Base-by-base conservation (phyloP, 2,329 filamentous ascomycete genomes). In the Alternaria sp. region DNA sequence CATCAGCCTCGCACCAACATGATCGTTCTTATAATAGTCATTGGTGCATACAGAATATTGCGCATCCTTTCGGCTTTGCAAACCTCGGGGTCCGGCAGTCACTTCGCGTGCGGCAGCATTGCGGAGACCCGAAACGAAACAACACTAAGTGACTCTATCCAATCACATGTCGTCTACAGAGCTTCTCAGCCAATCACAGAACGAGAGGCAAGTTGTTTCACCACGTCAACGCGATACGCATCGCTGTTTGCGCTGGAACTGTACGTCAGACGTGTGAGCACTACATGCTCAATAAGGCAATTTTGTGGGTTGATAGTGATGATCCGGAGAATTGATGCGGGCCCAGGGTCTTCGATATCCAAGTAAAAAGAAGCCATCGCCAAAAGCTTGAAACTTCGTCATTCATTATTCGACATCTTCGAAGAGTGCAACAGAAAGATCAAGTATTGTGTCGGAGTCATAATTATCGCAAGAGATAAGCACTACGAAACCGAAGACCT, bases 91-190 rank as follows among this genome's bases (percentile, higher is more conserved):
- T 54, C 22, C 52, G 52, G 52, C 46, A 49, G 46, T 49, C 12
- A 12, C 14, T 38, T 49, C 46, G 46, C 20, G 30, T 49, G 30
- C 46, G 46, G 46, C 46, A 49, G 30, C 30, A 49, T 39, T 54
- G 52, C 52, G 52, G 52, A 54, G 52, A 54, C 39, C 52, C 52
- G 52, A 54, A 38, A 49, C 46, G 46, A 38, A 24, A 49, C 46
- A 49, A 12, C 46, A 36, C 46, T 24, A 49, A 49, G 20, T 20
- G 7, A 16, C 22, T 36, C 1, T 14, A 22, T 16, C 46, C 46
- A 49, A 36, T 49, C 32, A 49, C 7, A 22, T 22, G 5, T n/a
- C 32, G 14, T 1, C 7, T 8, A 16, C 14, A 3, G 7, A 7
- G 30, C 3, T 34, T 20, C 22, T 11, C 11, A 43, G 30, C 41